Evolutionary conservation across 2,329 filamentous ascomycete species (phyloP).

Genomic region (Dothistroma pini): DNA sequence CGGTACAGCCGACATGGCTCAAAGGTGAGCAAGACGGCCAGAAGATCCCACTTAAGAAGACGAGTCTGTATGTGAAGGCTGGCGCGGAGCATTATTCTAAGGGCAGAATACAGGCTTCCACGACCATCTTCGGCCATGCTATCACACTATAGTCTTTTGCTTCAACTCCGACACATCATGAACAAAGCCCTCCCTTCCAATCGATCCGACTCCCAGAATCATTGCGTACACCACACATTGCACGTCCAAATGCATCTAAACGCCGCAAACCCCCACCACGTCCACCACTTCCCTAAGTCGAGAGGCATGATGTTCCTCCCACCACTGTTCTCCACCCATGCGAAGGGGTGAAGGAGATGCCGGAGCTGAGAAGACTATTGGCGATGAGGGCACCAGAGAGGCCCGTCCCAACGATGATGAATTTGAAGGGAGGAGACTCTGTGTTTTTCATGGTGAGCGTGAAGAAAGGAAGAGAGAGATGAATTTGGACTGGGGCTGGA

Average conservation of each 20-base stretch:
- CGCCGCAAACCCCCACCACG: background rate
- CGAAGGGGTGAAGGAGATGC: background rate
- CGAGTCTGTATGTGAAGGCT: too few species aligned
- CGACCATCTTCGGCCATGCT: too few species aligned
- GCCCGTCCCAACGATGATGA: background rate
- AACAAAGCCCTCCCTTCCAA: background rate
- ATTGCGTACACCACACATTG: background rate
- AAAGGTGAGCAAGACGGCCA: too few species aligned
- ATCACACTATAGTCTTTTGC: too few species aligned
- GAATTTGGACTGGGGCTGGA: background rate
- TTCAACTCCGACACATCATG: slow-evolving; percentile 1
- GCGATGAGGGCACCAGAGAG: background rate
- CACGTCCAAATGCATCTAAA: background rate
- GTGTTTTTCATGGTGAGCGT: background rate
- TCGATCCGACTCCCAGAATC: background rate
- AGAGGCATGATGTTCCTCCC: background rate
- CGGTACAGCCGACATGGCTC: too few species aligned
- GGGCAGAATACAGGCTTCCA: too few species aligned
- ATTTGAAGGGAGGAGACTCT: background rate
- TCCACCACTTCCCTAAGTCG: background rate
- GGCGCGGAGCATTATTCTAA: too few species aligned
- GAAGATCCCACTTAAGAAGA: too few species aligned
- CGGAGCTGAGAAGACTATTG: background rate
- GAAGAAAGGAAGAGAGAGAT: background rate
- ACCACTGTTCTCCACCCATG: background rate